Evolutionary conservation across 805 yeast species (phyloP), one percentile per base, ranked within the genome.

Genomic region (Zygosaccharomyces lentus): DNA sequence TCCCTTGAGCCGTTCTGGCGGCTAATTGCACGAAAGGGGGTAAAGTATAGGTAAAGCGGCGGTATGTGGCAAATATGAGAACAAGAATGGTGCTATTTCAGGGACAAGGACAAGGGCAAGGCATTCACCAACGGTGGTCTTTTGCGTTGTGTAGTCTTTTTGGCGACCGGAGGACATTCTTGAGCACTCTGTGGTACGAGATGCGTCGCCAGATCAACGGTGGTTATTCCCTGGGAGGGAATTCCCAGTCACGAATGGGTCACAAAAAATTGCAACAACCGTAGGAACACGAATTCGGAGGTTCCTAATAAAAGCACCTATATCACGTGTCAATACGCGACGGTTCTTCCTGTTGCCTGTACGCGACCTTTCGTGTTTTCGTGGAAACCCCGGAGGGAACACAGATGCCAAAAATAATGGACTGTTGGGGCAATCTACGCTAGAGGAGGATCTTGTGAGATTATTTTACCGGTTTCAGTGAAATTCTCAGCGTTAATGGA

Each of bases 301-400:
- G 32, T 7, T 13, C 32, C 8, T 13, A 29, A 8, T 2, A n/a
- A 13, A 29, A 29, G 13, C 6, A 13, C 2, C 6, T 15, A n/a
- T 19, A 38, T 17, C 34, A 38, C 41, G 31, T 38, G 34, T n/a
- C 2, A 8, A 15, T 13, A 23, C 31, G 27, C 25, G 25, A 38
- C 31, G 21, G 34, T 21, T 29, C 16, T 13, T 10, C 32, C 4
- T 8, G 16, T 12, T 29, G 16, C 15, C 32, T 29, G 10, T 4
- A 38, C 41, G 41, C 41, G 41, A 38, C 21, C 26, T 26, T 38
- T 38, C 41, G 41, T 26, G 41, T 25, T 38, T 38, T 38, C 41
- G 41, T 27, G 41, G 34, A 12, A 15, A 7, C 15, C 19, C 31
- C 26, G 21, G 16, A 38, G 15, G 19, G 26, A 15, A 38, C n/a